Evolutionary conservation across 768 basidiomycete genomes (phyloP), one percentile per base, ranked within the genome.

Genomic region (Lactarius tabidus): DNA sequence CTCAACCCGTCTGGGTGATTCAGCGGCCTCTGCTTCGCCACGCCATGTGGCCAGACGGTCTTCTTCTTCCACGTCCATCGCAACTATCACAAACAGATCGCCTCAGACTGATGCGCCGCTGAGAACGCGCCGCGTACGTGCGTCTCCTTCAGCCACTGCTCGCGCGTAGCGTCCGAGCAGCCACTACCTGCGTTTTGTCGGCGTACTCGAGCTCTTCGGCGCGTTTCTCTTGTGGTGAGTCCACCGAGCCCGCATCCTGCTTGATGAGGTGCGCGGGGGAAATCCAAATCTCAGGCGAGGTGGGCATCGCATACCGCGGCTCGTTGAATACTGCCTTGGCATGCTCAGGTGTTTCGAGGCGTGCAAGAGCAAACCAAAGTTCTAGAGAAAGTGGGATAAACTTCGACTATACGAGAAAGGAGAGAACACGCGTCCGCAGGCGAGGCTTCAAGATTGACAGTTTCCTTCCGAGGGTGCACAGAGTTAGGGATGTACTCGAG

Each of bases 231-330:
- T 77, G 75, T 0, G 81, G 68, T 70, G 86, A 85, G 1, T 80
- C 80, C 17, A 77, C 73, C 3, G 75, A 74, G 29, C 75, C 74
- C 2, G 85, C 86, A 68, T 91, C 88, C 73, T 98, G 96, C 76
- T 99, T 97, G 35, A 96, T 81, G 15, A 98, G 77, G 39, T 95
- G 84, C 15, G 90, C 95, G 3, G 96, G 96, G 2, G 97, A 96
- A 66, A 99, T 97, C 95, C 96, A 99, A 66, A 99, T 98, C 72
- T 98, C 97, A 76, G 98, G 95, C 15, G 89, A 91, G 0, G 97
- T 99, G 1, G 95, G 96, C 41, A 98, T 87, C 9, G 91, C 87
- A 71, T 92, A 92, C 56, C 95, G 88, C 3, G 97, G 96, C 75
- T 91, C 94, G 81, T 99, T 98, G 64, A 99, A 84, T 0, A 98